Percentiles rank a stretch among this genome's conserved stretches.
These are phyloP conservation scores for Xylariaceae sp. DNA, from an alignment of 2,329 filamentous ascomycete species.

Conservation along the genomic window DNA sequence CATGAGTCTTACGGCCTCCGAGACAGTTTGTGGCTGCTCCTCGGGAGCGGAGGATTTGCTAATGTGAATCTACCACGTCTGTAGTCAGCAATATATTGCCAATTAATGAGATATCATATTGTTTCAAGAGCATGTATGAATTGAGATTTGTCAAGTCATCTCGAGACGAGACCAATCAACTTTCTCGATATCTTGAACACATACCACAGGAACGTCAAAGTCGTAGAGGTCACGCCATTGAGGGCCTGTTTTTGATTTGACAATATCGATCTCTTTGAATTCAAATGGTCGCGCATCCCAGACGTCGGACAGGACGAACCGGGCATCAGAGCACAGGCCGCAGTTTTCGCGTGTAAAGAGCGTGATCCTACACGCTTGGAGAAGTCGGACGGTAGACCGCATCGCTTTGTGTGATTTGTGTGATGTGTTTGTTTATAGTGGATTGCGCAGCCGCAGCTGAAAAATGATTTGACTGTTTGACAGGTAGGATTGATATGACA, in stretches of 20 bases:
- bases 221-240: slow-evolving; percentile 77
- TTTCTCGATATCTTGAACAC: slow-evolving; percentile 35
- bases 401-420: slow-evolving; percentile 45
- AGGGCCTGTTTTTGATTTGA: slow-evolving; percentile 63
- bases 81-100: slow-evolving; percentile 8
- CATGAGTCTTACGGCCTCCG: slow-evolving; percentile 75
- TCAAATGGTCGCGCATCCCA: slow-evolving; percentile 71
- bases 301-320: slow-evolving; percentile 70
- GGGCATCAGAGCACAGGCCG: slow-evolving; percentile 73
- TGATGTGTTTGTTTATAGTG: neutral
- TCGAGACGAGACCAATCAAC: neutral
- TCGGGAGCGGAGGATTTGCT: slow-evolving; percentile 60
- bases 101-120: too few relatives aligned
- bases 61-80: slow-evolving; percentile 61
- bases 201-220: slow-evolving; percentile 81
- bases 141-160: neutral
- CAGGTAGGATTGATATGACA: too few relatives aligned
- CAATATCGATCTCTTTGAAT: slow-evolving; percentile 73
- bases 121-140: too few relatives aligned
- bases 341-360: slow-evolving; percentile 78
- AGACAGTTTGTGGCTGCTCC: slow-evolving; percentile 61
- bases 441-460: too few relatives aligned
- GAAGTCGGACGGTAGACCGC: slow-evolving; percentile 57
- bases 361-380: slow-evolving; percentile 70
- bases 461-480: too few relatives aligned